Percentiles rank a stretch among this genome's conserved stretches.
These are phyloP conservation scores for Pseudovirgaria hyperparasitica DNA, from an alignment of 2,329 filamentous ascomycete genomes.

Conservation along the genomic window DNA sequence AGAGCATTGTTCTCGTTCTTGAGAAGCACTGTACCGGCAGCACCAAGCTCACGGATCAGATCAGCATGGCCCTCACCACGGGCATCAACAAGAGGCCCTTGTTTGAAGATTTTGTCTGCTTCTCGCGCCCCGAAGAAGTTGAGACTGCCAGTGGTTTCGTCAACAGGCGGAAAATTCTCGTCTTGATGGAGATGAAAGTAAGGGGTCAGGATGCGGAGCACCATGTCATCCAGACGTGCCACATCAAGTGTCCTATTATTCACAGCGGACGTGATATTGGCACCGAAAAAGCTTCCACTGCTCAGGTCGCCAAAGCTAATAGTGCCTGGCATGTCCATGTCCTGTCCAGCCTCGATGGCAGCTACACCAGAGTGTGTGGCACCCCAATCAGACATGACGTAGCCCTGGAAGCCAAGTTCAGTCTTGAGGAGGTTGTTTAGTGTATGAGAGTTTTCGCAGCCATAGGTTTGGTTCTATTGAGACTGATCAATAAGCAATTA, in stretches of 20 bases:
- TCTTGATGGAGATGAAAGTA: conserved; percentile 33
- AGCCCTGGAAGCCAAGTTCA: conserved; percentile 37
- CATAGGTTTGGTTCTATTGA: conserved; percentile 19
- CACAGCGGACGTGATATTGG: conserved; percentile 24
- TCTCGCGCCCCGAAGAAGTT: conserved; percentile 11
- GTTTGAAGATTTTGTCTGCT: conserved; percentile 19
- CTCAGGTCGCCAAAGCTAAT: conserved; percentile 10
- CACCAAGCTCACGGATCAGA: conserved; percentile 27
- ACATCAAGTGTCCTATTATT: conserved; percentile 29
- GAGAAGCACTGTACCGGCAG: conserved; percentile 29
- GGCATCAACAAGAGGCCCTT: conserved; percentile 24
- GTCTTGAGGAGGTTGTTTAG: conserved; percentile 38
- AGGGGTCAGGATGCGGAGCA: conserved; percentile 31
- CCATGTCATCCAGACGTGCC: conserved; percentile 34
- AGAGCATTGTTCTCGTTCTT: conserved; percentile 38
- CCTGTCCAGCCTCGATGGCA: conserved; percentile 33
- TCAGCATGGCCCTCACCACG: conserved; percentile 20
- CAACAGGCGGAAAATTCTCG: conserved; percentile 25
- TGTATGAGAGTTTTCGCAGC: conserved; percentile 23
- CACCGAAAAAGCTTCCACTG: conserved; percentile 16
- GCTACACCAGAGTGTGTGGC: conserved; percentile 31
- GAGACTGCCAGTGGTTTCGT: conserved; percentile 15
- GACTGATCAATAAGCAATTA: too few relatives aligned
- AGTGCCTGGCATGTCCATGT: conserved; percentile 33
- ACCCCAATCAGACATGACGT: conserved; percentile 30